Base-by-base conservation (phyloP, 768 basidiomycete species). In the Cystofilobasidium capitatum region DNA sequence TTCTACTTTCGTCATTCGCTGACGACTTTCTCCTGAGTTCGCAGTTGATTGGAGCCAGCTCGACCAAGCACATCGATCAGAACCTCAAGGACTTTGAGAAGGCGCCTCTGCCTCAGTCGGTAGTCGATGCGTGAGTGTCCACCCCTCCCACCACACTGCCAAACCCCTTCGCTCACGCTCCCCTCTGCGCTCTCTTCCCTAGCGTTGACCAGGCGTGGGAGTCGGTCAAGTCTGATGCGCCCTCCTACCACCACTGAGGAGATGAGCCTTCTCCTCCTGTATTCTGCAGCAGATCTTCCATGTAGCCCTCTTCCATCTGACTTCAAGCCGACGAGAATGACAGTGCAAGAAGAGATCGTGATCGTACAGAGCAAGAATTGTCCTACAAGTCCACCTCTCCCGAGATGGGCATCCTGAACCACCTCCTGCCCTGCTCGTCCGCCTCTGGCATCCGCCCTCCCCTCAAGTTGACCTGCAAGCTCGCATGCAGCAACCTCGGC, bases 1-100 rank as follows among this genome's bases (percentile, higher is more conserved):
- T 14, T n/a, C 82, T 83, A 71, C 74, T 81, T 29, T 76, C 86
- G 65, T 17, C 42, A 3, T 42, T 5, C 44, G 7, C 33, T 42
- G 13, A 29, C 29, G 3, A n/a, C 58, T 59, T 40, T 22, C 58
- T 40, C 7, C 29, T 2, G n/a, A 13, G 12, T 26, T 16, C 9
- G 45, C 62, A 63, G 62, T 76, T 86, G 64, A 85, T 87, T 70
- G 85, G 85, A n/a, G 85, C 85, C 33, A 83, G 82, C 5, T 83
- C 80, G 66, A 58, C 82, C 70, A 77, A 78, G 36, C 85, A 87
- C 71, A 82, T 85, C 57, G 80, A 85, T 73, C 77, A 81, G 36
- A 77, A 77, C 58, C 64, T 77, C 36, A 69, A 49, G 12, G 71
- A 73, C 65, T 69, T 76, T 58, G 82, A 79, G 71, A 82, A 83